phyloP scores from a whole-genome alignment of 495 filamentous ascomycete genomes.

The Penicillium coprophilum region DNA sequence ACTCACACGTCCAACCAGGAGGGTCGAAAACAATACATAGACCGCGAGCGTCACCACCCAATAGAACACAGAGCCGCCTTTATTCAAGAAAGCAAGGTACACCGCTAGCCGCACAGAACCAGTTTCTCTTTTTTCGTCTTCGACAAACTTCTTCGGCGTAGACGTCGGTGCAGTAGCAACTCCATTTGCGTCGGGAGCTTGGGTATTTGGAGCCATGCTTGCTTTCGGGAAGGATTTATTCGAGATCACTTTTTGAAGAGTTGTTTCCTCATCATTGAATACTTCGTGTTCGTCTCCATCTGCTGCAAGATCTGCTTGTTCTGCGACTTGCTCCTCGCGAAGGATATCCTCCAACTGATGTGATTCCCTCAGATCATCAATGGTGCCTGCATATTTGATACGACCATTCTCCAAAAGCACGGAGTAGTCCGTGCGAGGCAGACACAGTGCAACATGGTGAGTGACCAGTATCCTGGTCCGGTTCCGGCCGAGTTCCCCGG shows the following conservation, averaged over 20 bases:
- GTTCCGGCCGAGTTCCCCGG: conserved; percentile 63
- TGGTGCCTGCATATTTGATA: conserved; percentile 31
- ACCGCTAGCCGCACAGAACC: conserved; percentile 62
- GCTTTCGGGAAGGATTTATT: conserved; percentile 25
- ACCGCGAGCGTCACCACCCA: conserved; percentile 19
- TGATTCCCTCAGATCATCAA: conserved; percentile 23
- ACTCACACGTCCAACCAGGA: conserved; percentile 42
- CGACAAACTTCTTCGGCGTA: conserved; percentile 65
- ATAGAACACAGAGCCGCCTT: conserved; percentile 53
- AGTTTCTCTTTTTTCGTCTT: conserved; percentile 67
- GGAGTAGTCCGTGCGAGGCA: conserved; percentile 66
- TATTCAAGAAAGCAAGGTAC: conserved; percentile 66
- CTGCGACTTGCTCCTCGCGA: conserved; percentile 19
- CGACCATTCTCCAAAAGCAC: conserved; percentile 67
- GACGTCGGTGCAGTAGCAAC: conserved; percentile 12
- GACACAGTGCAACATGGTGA: conserved; percentile 73
- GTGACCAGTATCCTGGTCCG: conserved; percentile 79
- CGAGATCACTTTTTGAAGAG: conserved; percentile 29
- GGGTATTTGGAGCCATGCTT: conserved; percentile 40
- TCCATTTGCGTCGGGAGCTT: conserved; percentile 34
- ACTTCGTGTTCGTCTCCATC: conserved; percentile 10
- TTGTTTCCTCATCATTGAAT: conserved; percentile 16
- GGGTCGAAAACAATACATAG: conserved; percentile 14
- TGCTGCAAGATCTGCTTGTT: background rate
- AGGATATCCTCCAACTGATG: conserved; percentile 31